Percentiles rank a stretch among this genome's conserved stretches.
Conservation (phyloP, 495 filamentous ascomycete genomes). For the Achaetomiella virescens region DNA sequence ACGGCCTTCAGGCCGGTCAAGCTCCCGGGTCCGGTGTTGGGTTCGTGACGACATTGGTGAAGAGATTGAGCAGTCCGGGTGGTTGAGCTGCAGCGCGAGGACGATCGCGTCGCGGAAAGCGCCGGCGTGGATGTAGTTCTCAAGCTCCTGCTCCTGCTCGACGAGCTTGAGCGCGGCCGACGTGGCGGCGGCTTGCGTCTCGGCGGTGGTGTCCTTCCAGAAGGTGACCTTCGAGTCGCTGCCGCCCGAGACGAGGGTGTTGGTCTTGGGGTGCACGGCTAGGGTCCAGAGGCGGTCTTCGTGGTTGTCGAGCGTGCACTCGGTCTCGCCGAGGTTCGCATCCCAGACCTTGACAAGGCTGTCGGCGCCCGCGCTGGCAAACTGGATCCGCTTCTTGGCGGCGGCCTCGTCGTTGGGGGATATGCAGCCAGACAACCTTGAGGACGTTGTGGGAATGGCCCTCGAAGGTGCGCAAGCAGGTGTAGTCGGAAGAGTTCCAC, state of each 20-base stretch:
- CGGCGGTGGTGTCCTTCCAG: slow-evolving; percentile 87
- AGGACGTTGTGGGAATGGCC: slow-evolving; percentile 93
- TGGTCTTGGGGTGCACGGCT: slow-evolving; percentile 57
- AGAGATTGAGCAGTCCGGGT: slow-evolving; percentile 81
- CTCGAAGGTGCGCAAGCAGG: slow-evolving; percentile 88
- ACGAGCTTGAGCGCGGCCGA: slow-evolving; percentile 69
- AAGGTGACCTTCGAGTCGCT: slow-evolving; percentile 87
- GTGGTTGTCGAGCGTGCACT: slow-evolving; percentile 90
- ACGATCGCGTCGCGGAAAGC: slow-evolving; percentile 90
- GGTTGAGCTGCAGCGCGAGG: slow-evolving; percentile 85
- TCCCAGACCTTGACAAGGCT: slow-evolving; percentile 98
- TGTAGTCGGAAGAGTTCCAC: slow-evolving; percentile 91
- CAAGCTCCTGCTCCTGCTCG: slow-evolving; percentile 85
- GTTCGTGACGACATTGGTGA: slow-evolving; percentile 69
- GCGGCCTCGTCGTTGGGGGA: slow-evolving; percentile 45
- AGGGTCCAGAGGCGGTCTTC: slow-evolving; percentile 89
- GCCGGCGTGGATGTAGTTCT: slow-evolving; percentile 81
- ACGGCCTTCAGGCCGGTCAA: slow-evolving; percentile 71
- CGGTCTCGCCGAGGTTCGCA: slow-evolving; percentile 67
- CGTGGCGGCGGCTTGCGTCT: slow-evolving; percentile 63
- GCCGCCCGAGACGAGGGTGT: slow-evolving; percentile 78
- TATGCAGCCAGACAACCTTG: slow-evolving; percentile 84
- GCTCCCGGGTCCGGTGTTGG: slow-evolving; percentile 53
- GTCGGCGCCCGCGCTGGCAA: slow-evolving; percentile 87
- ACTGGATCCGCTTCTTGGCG: slow-evolving; percentile 50